These are phyloP conservation scores for Heimioporus retisporus DNA, from an alignment of 1,284 basidiomycete species.

Conservation along the genomic window DNA sequence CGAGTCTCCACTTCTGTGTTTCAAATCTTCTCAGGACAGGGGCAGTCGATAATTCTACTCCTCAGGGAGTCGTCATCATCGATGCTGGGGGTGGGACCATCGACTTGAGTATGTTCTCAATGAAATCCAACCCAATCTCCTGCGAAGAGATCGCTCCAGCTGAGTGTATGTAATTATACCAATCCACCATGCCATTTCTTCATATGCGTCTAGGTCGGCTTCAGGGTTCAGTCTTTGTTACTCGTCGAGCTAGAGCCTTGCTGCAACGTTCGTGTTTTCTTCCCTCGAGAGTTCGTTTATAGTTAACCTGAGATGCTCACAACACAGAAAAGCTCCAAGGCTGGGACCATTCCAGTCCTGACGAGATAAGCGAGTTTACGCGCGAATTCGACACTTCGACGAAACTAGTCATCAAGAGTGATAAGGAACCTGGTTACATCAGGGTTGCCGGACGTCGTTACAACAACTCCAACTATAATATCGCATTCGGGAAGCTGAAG, in stretches of 20 bases:
- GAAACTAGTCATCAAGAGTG: conserved; percentile 15
- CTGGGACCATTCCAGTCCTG: conserved; percentile 32
- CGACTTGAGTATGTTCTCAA: conserved; percentile 58
- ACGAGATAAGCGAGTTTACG: conserved; percentile 19
- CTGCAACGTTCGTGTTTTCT: conserved; percentile 42
- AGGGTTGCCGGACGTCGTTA: conserved; percentile 10
- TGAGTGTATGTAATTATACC: conserved; percentile 43
- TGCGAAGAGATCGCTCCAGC: conserved; percentile 48
- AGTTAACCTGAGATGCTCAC: conserved; percentile 16
- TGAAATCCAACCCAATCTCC: conserved; percentile 17
- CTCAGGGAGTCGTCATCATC: conserved; percentile 47
- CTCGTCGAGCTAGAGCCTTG: conserved; percentile 42
- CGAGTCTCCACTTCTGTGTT: conserved; percentile 55
- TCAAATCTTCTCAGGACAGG: conserved; percentile 27
- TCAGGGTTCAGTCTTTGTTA: conserved; percentile 49
- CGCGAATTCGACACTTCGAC: conserved; percentile 24
- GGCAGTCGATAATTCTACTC: too few species aligned
- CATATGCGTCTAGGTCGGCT: conserved; percentile 17
- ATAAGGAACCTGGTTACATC: not conserved
- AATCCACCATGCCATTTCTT: not conserved
- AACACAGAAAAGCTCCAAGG: conserved; percentile 38
- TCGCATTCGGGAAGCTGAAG: conserved; percentile 20
- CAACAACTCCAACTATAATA: conserved; percentile 3
- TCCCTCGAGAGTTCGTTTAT: conserved; percentile 10
- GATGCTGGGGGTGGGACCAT: conserved; percentile 32